Conservation (phyloP, 2,329 filamentous ascomycete genomes). For the Xylariaceae sp. region DNA sequence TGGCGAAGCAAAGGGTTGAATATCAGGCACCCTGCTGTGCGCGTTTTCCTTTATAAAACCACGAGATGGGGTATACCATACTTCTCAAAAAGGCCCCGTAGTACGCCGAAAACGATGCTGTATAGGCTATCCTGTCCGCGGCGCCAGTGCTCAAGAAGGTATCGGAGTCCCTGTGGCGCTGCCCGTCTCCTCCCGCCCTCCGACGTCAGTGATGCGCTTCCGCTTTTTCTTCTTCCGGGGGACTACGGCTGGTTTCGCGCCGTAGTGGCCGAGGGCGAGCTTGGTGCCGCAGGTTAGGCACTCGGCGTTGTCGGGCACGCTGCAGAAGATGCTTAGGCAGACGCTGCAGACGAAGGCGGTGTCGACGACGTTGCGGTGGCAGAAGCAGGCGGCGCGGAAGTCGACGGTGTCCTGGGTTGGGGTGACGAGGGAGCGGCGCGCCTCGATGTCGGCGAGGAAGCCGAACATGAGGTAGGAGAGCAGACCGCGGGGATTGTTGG, state of each 20-base stretch:
- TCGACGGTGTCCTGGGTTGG: constrained; percentile 85
- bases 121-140: background rate
- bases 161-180: constrained; percentile 58
- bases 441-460: constrained; percentile 65
- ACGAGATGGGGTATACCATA: background rate
- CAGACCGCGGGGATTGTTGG: constrained; percentile 62
- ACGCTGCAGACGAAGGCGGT: constrained; percentile 94
- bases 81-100: background rate
- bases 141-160: background rate
- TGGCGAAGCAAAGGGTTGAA: background rate
- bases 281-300: constrained; percentile 82
- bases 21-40: background rate
- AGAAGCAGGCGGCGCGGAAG: constrained; percentile 98
- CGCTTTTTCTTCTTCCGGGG: constrained; percentile 68
- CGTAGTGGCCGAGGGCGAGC: constrained; percentile 71
- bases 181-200: constrained; percentile 51
- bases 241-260: constrained; percentile 71
- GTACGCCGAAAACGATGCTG: background rate
- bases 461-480: constrained; percentile 94
- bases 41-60: background rate
- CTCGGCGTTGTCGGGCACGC: constrained; percentile 55
- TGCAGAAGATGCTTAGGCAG: constrained; percentile 90
- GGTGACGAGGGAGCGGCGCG: constrained; percentile 61
- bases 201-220: constrained; percentile 44
- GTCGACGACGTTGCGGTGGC: constrained; percentile 85